Conservation (phyloP, 1,139 yeast species). For the Geotrichum restrictum region DNA sequence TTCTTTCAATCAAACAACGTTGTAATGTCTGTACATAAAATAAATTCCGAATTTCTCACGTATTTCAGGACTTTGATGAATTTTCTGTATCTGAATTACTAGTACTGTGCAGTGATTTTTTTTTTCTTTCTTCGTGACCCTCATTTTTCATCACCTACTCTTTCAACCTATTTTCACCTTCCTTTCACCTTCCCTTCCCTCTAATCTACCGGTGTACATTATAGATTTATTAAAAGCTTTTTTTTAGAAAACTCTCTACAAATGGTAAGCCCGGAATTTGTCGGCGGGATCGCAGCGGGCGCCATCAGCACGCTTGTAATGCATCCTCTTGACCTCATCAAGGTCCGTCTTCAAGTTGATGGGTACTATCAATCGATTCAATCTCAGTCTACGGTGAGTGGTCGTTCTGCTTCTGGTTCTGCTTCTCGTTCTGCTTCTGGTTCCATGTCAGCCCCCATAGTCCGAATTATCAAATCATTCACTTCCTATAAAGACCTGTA, state of each 20-base stretch:
- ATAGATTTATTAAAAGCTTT: no score
- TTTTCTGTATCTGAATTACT: no score
- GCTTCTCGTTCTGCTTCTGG: no score
- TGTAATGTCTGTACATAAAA: conserved; percentile 5
- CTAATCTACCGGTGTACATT: not conserved
- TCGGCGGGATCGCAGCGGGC: conserved; percentile 84
- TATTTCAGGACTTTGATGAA: conserved; percentile 1
- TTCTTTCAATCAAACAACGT: no score
- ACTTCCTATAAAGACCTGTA: conserved; percentile 41
- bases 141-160: not conserved
- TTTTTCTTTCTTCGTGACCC: conserved; percentile 1
- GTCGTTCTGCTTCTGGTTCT: no score
- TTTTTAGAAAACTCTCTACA: not conserved
- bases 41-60: no score
- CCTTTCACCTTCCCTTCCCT: not conserved
- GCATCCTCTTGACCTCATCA: conserved; percentile 86
- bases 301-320: conserved; percentile 70
- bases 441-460: conserved; percentile 5
- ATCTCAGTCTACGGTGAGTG: no score
- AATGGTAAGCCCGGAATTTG: conserved; percentile 43
- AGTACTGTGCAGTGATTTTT: conserved; percentile 1
- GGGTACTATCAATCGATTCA: not conserved
- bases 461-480: conserved; percentile 8
- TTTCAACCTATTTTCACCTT: not conserved
- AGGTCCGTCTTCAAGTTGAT: conserved; percentile 65